phyloP scores from a whole-genome alignment of 495 filamentous ascomycete genomes.

The Hypoxylon lienhwacheense region DNA sequence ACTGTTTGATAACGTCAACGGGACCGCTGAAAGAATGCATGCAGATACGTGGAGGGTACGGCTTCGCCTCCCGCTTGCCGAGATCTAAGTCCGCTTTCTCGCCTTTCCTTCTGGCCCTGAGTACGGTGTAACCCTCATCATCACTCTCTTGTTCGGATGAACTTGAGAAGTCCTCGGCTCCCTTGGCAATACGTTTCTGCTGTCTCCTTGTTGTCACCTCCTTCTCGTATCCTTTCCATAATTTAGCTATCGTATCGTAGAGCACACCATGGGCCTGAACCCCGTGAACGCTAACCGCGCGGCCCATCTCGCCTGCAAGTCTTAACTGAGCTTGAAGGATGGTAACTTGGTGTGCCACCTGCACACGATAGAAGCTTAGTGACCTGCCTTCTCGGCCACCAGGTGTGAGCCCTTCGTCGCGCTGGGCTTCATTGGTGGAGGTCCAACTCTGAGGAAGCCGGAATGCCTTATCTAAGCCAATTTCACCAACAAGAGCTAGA shows the following conservation, averaged over 20 bases:
- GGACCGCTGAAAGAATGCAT: constrained; percentile 91
- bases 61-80: constrained; percentile 40
- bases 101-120: constrained; percentile 15
- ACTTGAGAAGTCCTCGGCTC: constrained; percentile 52
- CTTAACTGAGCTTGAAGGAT: constrained; percentile 80
- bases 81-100: neutral
- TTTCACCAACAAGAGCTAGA: constrained; percentile 77
- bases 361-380: constrained; percentile 74
- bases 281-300: constrained; percentile 85
- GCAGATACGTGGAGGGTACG: constrained; percentile 88
- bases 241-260: constrained; percentile 69
- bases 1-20: constrained; percentile 74
- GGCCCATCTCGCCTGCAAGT: constrained; percentile 77
- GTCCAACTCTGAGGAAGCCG: constrained; percentile 71
- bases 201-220: constrained; percentile 66
- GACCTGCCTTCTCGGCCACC: constrained; percentile 79
- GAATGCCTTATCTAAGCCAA: constrained; percentile 86
- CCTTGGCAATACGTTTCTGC: constrained; percentile 46
- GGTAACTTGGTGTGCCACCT: constrained; percentile 73
- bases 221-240: constrained; percentile 85
- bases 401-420: constrained; percentile 64
- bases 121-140: constrained; percentile 28
- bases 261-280: constrained; percentile 87
- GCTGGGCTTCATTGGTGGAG: constrained; percentile 30
- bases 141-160: constrained; percentile 45